Percentiles rank a stretch among this genome's conserved stretches.
Evolutionary conservation across 2,329 filamentous ascomycete genomes (phyloP).

Genomic region (Aspergillus ruber): DNA sequence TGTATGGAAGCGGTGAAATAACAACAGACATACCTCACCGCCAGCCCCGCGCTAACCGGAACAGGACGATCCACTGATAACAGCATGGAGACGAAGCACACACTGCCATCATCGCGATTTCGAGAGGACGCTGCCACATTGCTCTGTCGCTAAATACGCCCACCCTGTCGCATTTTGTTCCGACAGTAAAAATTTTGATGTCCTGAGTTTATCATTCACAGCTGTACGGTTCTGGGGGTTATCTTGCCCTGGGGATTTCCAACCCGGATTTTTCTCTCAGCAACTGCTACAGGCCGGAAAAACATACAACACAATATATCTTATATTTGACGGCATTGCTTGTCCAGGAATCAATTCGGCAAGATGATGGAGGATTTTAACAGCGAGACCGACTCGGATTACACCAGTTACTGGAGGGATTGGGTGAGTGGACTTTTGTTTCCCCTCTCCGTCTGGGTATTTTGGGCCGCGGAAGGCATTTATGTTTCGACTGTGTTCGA

Average conservation of each 20-base stretch:
- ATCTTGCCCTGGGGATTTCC: slow-evolving; percentile 12
- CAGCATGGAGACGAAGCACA: slow-evolving; percentile 16
- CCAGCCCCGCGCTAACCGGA: slow-evolving; percentile 23
- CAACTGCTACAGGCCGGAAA: slow-evolving; percentile 16
- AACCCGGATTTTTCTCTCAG: slow-evolving; percentile 16
- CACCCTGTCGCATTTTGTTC: neutral
- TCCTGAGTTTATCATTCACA: slow-evolving; percentile 9
- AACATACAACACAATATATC: slow-evolving; percentile 12
- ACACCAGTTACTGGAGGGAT: slow-evolving; percentile 98
- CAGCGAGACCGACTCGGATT: slow-evolving; percentile 96
- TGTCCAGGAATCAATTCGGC: neutral
- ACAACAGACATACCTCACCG: slow-evolving; percentile 10
- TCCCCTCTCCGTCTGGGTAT: too few species aligned
- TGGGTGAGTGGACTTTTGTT: slow-evolving; percentile 65
- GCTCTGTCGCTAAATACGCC: neutral
- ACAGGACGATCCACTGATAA: slow-evolving; percentile 18
- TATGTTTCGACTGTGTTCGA: neutral
- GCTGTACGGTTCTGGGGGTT: slow-evolving; percentile 19
- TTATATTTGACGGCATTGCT: neutral
- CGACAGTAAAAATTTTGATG: slow-evolving; percentile 6
- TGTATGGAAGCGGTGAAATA: slow-evolving; percentile 13
- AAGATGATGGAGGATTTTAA: slow-evolving; percentile 87
- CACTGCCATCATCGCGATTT: slow-evolving; percentile 8
- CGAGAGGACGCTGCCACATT: neutral
- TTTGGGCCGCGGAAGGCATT: neutral